Evolutionary conservation across 768 basidiomycete genomes (phyloP).

Genomic region (Chalciporus pseudorubinellus): DNA sequence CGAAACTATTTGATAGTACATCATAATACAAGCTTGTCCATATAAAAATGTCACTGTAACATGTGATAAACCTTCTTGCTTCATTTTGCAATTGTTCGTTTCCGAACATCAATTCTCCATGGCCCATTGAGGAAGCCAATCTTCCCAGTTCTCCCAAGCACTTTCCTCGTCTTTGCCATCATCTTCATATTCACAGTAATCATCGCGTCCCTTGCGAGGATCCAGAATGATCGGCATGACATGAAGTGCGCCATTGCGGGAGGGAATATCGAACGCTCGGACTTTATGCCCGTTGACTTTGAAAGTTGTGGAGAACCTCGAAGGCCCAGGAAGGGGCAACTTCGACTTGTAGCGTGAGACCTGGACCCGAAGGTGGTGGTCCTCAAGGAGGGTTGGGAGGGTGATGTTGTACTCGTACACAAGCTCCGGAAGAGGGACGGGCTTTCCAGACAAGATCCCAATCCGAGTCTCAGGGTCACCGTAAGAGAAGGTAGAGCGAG

Average conservation of each 20-base stretch:
- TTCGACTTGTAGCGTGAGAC: constrained; percentile 46
- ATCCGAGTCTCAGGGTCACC: neutral
- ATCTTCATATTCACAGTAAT: neutral
- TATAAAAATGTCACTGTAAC: neutral
- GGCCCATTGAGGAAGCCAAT: constrained; percentile 51
- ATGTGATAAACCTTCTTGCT: too few species aligned
- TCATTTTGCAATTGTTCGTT: neutral
- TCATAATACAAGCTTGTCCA: neutral
- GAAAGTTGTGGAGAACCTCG: constrained; percentile 37
- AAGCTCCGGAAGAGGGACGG: constrained; percentile 20
- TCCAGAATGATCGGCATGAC: constrained; percentile 42
- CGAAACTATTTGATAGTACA: too few species aligned
- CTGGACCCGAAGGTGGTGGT: constrained; percentile 44
- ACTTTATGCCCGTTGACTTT: constrained; percentile 41
- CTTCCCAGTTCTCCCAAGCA: constrained; percentile 46
- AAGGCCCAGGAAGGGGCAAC: constrained; percentile 38
- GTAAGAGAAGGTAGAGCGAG: neutral
- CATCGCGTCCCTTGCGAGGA: constrained; percentile 31
- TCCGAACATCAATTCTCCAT: constrained; percentile 28
- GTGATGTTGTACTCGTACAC: constrained; percentile 36
- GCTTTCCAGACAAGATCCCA: neutral
- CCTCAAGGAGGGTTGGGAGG: constrained; percentile 41
- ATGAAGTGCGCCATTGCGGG: constrained; percentile 59
- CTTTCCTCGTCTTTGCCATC: constrained; percentile 4
- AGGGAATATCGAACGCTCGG: constrained; percentile 44